These are phyloP conservation scores for Fremontodendron californicum DNA, from an alignment of 345 rosid species.

Conservation along the genomic window DNA sequence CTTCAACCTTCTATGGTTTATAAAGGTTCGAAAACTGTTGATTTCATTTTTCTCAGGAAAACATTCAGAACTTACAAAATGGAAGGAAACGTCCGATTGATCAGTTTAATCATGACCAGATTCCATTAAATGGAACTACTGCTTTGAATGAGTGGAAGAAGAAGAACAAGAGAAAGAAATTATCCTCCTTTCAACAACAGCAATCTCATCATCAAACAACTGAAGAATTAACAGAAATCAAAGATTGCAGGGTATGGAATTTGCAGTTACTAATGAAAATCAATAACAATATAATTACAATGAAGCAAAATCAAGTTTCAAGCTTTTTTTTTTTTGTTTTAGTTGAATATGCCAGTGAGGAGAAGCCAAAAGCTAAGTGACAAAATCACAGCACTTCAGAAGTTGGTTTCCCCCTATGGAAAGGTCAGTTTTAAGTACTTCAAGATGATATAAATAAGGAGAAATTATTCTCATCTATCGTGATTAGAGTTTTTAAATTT, in stretches of 20 bases:
- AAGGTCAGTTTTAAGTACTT: conserved; percentile 34
- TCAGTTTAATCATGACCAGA: not conserved
- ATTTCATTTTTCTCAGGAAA: conserved; percentile 12
- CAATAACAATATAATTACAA: not conserved
- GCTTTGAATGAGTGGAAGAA: conserved; percentile 22
- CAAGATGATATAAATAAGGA: too few species aligned
- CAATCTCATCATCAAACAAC: conserved; percentile 9
- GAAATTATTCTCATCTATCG: too few species aligned
- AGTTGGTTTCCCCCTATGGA: conserved; percentile 73
- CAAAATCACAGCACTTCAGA: conserved; percentile 60
- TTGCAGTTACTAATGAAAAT: not conserved
- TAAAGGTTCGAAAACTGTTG: not conserved
- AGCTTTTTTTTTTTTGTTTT: not conserved
- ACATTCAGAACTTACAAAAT: conserved; percentile 11
- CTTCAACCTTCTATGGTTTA: too few species aligned
- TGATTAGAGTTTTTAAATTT: too few species aligned
- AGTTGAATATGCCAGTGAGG: conserved; percentile 36
- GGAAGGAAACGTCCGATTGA: conserved; percentile 18
- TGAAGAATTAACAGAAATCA: not conserved
- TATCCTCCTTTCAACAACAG: conserved; percentile 14
- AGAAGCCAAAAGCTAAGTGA: conserved; percentile 66
- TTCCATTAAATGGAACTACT: not conserved
- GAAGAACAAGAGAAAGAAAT: conserved; percentile 27
- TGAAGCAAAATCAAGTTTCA: too few species aligned
- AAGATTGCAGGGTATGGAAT: conserved; percentile 20